Evolutionary conservation across 1,284 basidiomycete species (phyloP).

Genomic region (Heterobasidion occidentale): DNA sequence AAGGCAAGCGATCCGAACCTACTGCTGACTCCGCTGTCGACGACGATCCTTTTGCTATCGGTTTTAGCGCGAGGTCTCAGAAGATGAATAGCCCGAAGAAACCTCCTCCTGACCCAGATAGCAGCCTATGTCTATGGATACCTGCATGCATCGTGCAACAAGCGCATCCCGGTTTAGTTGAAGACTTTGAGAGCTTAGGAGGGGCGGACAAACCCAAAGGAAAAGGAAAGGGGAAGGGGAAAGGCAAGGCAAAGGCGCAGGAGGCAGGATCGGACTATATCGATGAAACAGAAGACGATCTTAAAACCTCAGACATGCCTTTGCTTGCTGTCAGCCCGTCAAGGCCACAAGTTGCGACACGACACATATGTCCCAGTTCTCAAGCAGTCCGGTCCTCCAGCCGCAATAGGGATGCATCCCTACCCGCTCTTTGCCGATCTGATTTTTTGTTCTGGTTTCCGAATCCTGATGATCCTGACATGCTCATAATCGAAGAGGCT

Average conservation of each 20-base stretch:
- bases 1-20: conserved; percentile 25
- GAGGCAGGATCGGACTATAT: not conserved
- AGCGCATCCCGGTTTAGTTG: conserved; percentile 34
- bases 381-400: conserved; percentile 1
- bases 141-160: conserved; percentile 36
- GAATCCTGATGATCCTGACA: conserved; percentile 20
- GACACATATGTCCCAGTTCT: too few relatives aligned
- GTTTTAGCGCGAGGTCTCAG: conserved; percentile 6
- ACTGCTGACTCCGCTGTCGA: conserved; percentile 4
- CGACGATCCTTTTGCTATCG: conserved; percentile 9
- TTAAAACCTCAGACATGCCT: too few relatives aligned
- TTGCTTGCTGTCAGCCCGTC: too few relatives aligned
- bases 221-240: conserved; percentile 10
- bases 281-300: not conserved
- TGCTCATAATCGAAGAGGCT: conserved; percentile 14
- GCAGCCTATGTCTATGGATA: conserved; percentile 29
- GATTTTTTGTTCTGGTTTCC: conserved; percentile 17
- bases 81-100: conserved; percentile 11
- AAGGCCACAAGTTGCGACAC: too few relatives aligned
- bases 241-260: conserved; percentile 5
- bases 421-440: not conserved
- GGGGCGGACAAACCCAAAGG: conserved; percentile 11
- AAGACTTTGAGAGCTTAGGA: conserved; percentile 18
- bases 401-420: not conserved
- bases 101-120: conserved; percentile 22